These are phyloP conservation scores for Ophiostoma quercus DNA, from an alignment of 2,329 filamentous ascomycete genomes.

Conservation along the genomic window DNA sequence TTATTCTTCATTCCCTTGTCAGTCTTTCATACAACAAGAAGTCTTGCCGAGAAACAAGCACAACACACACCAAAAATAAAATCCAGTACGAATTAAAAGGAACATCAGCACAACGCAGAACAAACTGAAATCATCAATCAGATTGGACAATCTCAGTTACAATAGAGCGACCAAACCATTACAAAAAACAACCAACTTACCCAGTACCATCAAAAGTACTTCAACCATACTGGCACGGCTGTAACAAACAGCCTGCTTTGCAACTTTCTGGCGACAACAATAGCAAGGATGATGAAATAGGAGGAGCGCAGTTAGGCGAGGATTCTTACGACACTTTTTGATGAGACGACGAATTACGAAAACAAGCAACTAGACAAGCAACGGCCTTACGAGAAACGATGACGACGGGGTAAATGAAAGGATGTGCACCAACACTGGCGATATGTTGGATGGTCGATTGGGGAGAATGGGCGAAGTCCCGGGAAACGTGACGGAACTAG, in stretches of 20 bases:
- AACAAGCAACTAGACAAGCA: neutral
- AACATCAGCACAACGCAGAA: neutral
- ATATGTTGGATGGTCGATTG: neutral
- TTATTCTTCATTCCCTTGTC: neutral
- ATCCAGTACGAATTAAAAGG: conserved; percentile 11
- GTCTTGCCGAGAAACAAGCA: conserved; percentile 11
- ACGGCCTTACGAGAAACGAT: conserved; percentile 7
- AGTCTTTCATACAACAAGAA: neutral
- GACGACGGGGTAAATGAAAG: neutral
- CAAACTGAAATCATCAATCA: conserved; percentile 9
- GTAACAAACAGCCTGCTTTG: neutral
- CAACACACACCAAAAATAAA: neutral
- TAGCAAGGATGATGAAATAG: neutral
- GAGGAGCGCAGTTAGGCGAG: neutral
- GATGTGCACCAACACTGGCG: conserved; percentile 11
- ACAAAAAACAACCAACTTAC: neutral
- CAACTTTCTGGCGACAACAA: neutral
- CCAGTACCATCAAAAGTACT: neutral
- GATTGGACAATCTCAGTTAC: neutral
- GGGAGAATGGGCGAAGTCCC: neutral
- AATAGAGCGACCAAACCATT: neutral
- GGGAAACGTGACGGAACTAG: conserved; percentile 9
- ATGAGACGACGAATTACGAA: neutral
- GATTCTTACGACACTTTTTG: neutral
- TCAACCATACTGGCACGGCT: no score